phyloP scores from a whole-genome alignment of 2,329 filamentous ascomycete species.

The Tothia fuscella region DNA sequence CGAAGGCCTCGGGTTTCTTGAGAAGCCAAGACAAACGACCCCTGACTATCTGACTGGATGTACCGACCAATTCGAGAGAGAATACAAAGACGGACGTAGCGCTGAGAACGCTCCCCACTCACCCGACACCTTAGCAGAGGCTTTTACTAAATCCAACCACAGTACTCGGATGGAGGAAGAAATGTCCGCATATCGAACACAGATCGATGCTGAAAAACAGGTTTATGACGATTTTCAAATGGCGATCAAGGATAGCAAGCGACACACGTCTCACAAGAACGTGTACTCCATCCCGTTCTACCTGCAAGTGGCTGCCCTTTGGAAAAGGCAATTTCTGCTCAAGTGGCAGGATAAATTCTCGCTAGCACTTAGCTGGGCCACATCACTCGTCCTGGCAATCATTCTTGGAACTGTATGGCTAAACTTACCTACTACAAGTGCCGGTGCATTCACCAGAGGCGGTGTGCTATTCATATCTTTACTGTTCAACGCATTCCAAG shows the following conservation, averaged over 20 bases:
- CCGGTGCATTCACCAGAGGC: slow-evolving; percentile 68
- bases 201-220: slow-evolving; percentile 51
- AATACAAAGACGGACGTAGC: slow-evolving; percentile 57
- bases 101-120: slow-evolving; percentile 55
- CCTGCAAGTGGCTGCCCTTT: slow-evolving; percentile 68
- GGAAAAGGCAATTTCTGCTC: slow-evolving; percentile 73
- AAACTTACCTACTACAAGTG: slow-evolving; percentile 49
- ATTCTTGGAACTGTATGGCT: slow-evolving; percentile 72
- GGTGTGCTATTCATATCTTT: slow-evolving; percentile 71
- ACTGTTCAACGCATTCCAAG: slow-evolving; percentile 79
- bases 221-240: slow-evolving; percentile 64
- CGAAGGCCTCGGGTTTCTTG: slow-evolving; percentile 61
- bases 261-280: slow-evolving; percentile 57
- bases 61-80: slow-evolving; percentile 73
- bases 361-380: slow-evolving; percentile 61
- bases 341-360: slow-evolving; percentile 78
- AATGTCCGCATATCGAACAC: slow-evolving; percentile 56
- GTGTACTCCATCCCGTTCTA: slow-evolving; percentile 79
- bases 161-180: slow-evolving; percentile 47
- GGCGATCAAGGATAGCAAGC: slow-evolving; percentile 68
- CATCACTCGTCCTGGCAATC: slow-evolving; percentile 61
- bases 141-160: slow-evolving; percentile 55
- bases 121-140: slow-evolving; percentile 53
- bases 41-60: slow-evolving; percentile 74
- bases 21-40: slow-evolving; percentile 65